Evolutionary conservation across 2,329 filamentous ascomycete genomes (phyloP), one percentile per base, ranked within the genome.

Genomic region (Colletotrichum scovillei): DNA sequence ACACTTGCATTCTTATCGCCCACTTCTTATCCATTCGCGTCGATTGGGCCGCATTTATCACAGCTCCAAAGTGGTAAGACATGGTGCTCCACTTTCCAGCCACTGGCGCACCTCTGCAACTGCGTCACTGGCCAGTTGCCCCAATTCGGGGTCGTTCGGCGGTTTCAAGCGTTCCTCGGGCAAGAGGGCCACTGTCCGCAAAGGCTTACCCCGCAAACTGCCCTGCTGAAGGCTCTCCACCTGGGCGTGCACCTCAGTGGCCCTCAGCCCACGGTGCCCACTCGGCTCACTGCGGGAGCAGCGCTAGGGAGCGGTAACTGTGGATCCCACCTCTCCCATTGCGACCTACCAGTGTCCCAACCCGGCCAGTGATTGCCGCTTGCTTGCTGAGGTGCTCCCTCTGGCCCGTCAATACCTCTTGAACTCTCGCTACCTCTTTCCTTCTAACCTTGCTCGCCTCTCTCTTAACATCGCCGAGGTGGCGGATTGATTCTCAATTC

Each of bases 181-280:
- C 58, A 53, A 42, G 35, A 49, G 26, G 49, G 46, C 62, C 46
- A 64, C n/a, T 55, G 62, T 55, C 55, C 32, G 7, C 46, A 62
- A 49, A 67, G 32, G 56, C 56, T 70, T 65, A 73, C 71, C 71
- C 71, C 71, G 71, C 71, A 73, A 70, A 73, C 60, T 66, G 67
- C 26, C 63, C 52, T 26, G 46, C 67, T 60, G 26, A 66, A 38
- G 38, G n/a, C 70, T 53, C 55, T 35, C 59, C 65, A 58, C 38
- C n/a, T 7, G 5, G 38, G 38, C 38, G 38, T 12, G 6, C 38
- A 42, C 38, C 38, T 42, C 38, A 49, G 42, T 49, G 42, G n/a
- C 19, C 5, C 46, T 49, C 49, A 55, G 14, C 62, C 63, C 49
- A 32, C 22, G n/a, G 24, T 56, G 49, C 49, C 46, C n/a, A 26